These are phyloP conservation scores for Nyssa sinensis DNA, from an alignment of 148 eudicot species.

Conservation along the genomic window DNA sequence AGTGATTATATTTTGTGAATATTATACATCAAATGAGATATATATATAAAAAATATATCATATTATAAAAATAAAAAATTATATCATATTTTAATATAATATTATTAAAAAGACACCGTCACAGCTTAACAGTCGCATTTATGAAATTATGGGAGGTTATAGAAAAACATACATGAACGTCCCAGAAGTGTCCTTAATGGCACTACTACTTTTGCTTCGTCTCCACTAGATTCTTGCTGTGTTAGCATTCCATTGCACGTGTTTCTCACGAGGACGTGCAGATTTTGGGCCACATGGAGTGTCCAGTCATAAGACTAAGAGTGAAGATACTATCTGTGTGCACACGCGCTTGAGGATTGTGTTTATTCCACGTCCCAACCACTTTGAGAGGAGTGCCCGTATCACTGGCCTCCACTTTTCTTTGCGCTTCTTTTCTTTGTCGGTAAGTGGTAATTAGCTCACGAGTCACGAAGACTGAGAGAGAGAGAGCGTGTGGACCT, in stretches of 20 bases:
- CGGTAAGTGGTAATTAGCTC: conserved; percentile 21
- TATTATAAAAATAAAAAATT: no score
- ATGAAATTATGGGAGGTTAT: no score
- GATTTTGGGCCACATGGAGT: background rate
- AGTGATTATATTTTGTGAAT: no score
- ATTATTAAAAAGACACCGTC: no score
- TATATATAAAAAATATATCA: no score
- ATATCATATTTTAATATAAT: no score
- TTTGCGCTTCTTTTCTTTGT: conserved; percentile 24
- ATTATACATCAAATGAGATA: no score
- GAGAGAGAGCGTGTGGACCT: conserved; percentile 29
- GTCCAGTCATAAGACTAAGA: no score
- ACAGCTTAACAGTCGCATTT: no score
- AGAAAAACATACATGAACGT: no score
- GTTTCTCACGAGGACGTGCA: background rate
- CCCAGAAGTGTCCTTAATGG: background rate
- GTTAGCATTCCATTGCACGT: background rate
- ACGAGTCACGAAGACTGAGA: conserved; percentile 18
- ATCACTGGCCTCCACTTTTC: conserved; percentile 2
- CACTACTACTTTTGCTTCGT: background rate
- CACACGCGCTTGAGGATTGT: background rate
- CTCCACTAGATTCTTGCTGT: background rate
- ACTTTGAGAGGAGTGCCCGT: background rate
- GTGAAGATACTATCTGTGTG: background rate
- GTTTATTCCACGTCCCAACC: background rate